Evolutionary conservation across 805 yeast genomes (phyloP), one percentile per base, ranked within the genome.

Genomic region (Myxozyma kluyveri): DNA sequence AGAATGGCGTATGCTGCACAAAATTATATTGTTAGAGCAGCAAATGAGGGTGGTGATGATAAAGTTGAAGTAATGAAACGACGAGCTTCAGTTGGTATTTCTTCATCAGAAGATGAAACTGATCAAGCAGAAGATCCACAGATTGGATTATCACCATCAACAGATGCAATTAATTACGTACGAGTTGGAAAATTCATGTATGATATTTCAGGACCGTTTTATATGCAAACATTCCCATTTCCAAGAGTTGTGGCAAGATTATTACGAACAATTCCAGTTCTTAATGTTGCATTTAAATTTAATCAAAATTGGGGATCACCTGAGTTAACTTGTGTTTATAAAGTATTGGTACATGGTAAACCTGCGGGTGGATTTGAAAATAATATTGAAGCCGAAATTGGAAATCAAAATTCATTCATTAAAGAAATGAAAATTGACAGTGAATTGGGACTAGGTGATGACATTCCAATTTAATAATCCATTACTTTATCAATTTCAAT

Each of bases 271-370:
- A 22, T 54, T 10, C 60, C 59, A 4, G 55, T 62, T 5, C 36
- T 47, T 6, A 47, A 54, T 26, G 59, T 67, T 9, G 55, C 58
- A 17, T 54, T 67, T 42, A 49, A 48, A 21, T 52, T 67, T 37
- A 61, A 55, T 7, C 61, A 61, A 40, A 67, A 67, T 53, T 68
- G 70, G 69, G 71, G 71, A 1, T 54, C 55, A 29, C 52, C 52
- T n/a, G 51, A 47, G n/a, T 61, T 42, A 47, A 67, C 69, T 6
- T 67, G 71, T 52, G 39, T 67, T 6, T 67, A 67, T 49, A 58
- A 66, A 45, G 56, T 64, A 4, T 50, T 60, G 32, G 66, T 65
- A 10, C 65, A 61, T 50, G 70, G 69, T 2, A 44, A 32, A 37
- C 56, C 56, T 44, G 54, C 47, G 33, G n/a, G n/a, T n/a, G n/a